A percentile compares a stretch with the other conserved stretches of the same genome.
Conservation (phyloP, 352 stramenopile species). For the Thraustochytrium striatum region DNA sequence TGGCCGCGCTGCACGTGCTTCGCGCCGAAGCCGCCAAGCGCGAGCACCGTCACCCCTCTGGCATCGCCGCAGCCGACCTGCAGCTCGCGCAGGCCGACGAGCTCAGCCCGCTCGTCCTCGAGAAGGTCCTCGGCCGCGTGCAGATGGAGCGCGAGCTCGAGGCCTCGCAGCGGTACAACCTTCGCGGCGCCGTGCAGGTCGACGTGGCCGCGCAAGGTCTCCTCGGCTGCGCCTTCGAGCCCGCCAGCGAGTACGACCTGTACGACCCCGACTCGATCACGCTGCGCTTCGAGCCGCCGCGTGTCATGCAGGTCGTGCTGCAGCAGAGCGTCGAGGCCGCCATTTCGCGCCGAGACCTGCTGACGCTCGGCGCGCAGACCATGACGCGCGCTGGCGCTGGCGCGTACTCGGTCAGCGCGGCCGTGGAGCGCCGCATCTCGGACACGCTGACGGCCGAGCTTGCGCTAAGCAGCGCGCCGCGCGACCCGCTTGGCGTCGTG, state of each 20-base stretch:
- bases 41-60: background rate
- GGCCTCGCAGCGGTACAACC: slow-evolving; percentile 20
- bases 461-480: background rate
- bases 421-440: slow-evolving; percentile 11
- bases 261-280: background rate
- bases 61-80: background rate
- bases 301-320: background rate
- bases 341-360: background rate
- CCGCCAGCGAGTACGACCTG: slow-evolving; percentile 22
- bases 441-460: slow-evolving; percentile 9
- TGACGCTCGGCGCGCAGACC: slow-evolving; percentile 6
- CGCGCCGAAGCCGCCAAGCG: background rate
- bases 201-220: slow-evolving; percentile 23
- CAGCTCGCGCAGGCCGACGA: slow-evolving; percentile 8
- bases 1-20: slow-evolving; percentile 11
- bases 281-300: slow-evolving; percentile 4
- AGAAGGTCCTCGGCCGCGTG: slow-evolving; percentile 19
- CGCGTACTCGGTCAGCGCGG: background rate
- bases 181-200: slow-evolving; percentile 35
- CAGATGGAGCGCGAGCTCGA: slow-evolving; percentile 43
- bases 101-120: background rate
- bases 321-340: slow-evolving; percentile 37
- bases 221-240: slow-evolving; percentile 22
- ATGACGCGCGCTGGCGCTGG: background rate
- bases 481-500: slow-evolving; percentile 8